A percentile compares a stretch with the other conserved stretches of the same genome.
Evolutionary conservation across 148 eudicot genomes (phyloP).

Genomic region (Chenopodium formosanum): DNA sequence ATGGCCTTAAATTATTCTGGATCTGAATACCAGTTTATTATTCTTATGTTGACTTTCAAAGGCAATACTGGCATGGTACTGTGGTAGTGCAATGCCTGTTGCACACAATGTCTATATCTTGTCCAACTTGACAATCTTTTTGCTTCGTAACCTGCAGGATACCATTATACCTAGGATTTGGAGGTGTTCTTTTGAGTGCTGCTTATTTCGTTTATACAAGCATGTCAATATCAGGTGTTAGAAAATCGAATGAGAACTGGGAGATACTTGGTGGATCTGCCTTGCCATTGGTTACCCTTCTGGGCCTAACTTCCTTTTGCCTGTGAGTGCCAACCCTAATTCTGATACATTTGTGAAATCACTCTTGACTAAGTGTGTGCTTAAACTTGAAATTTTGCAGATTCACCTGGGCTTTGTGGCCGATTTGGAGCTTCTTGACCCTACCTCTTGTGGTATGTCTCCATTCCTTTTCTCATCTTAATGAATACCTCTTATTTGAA

Average conservation of each 20-base stretch:
- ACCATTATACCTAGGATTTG: conserved; percentile 76
- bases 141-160: conserved; percentile 48
- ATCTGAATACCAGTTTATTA: not conserved
- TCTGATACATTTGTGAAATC: not conserved
- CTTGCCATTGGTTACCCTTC: conserved; percentile 59
- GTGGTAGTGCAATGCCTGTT: not conserved
- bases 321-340: conserved; percentile 54
- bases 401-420: conserved; percentile 68
- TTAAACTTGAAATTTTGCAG: conserved; percentile 41
- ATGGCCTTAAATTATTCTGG: not conserved
- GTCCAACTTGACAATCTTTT: not conserved
- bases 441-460: conserved; percentile 48
- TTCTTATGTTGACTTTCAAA: not conserved
- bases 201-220: conserved; percentile 59
- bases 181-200: conserved; percentile 53
- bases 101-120: not conserved
- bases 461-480: not conserved
- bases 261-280: conserved; percentile 66
- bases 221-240: conserved; percentile 52
- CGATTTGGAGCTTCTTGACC: conserved; percentile 53
- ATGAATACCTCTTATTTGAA: not conserved
- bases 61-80: not conserved
- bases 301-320: conserved; percentile 78
- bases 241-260: conserved; percentile 70
- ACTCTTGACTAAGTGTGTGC: not conserved